These are phyloP conservation scores for Sugiyamaella lignohabitans DNA, from an alignment of 805 yeast genomes.

Conservation along the genomic window DNA sequence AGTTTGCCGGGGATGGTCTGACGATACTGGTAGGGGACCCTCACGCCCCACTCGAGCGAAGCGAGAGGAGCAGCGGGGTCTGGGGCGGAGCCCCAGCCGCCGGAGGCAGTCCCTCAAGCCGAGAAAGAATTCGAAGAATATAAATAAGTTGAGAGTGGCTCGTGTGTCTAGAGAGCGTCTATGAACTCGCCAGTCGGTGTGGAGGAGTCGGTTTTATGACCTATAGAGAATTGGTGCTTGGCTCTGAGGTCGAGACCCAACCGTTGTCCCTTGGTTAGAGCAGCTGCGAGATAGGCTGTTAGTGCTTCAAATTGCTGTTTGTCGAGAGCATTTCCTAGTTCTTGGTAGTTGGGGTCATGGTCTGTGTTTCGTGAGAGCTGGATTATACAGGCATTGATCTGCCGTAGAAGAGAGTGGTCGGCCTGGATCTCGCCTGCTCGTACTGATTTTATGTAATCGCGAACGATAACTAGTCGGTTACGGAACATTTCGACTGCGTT, in stretches of 20 bases:
- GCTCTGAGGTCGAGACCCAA: background rate
- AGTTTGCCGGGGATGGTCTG: no score
- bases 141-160: background rate
- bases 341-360: background rate
- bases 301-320: conserved; percentile 24
- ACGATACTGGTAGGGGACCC: no score
- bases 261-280: conserved; percentile 18
- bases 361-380: conserved; percentile 10
- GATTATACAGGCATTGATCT: conserved; percentile 19
- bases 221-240: background rate
- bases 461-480: conserved; percentile 18
- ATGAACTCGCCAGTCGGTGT: background rate
- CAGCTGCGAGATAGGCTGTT: conserved; percentile 22
- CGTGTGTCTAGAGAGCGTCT: background rate
- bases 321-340: conserved; percentile 10
- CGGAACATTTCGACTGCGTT: conserved; percentile 25
- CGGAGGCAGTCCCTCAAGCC: no score
- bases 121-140: no score
- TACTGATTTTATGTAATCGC: conserved; percentile 19
- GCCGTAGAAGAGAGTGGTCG: conserved; percentile 20
- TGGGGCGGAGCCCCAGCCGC: no score
- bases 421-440: conserved; percentile 10
- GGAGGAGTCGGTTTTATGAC: background rate
- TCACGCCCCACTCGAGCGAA: no score
- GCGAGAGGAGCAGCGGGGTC: background rate